Percentiles rank a stretch among this genome's conserved stretches.
Evolutionary conservation across 2,329 filamentous ascomycete genomes (phyloP).

Genomic region (Paecilomyces formosus): DNA sequence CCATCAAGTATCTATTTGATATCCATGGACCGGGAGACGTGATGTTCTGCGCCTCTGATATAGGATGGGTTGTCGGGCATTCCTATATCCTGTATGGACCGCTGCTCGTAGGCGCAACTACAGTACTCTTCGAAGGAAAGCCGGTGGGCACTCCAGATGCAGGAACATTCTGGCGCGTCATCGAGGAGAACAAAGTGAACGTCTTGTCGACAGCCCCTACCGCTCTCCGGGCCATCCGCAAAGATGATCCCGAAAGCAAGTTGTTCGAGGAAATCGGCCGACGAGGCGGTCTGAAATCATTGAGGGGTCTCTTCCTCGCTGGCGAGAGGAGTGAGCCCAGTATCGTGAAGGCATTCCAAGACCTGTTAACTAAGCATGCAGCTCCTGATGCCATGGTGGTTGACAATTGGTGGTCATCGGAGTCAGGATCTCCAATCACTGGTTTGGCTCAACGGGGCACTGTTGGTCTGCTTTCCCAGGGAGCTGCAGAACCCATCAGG

Average conservation of each 20-base stretch:
- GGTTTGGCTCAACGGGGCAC: conserved; percentile 58
- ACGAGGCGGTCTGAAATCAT: conserved; percentile 61
- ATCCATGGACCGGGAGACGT: conserved; percentile 80
- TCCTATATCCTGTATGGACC: conserved; percentile 87
- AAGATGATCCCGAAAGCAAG: conserved; percentile 71
- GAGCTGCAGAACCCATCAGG: conserved; percentile 43
- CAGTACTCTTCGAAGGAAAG: conserved; percentile 89
- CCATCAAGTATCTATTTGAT: conserved; percentile 74
- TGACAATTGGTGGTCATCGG: conserved; percentile 70
- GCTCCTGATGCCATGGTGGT: conserved; percentile 56
- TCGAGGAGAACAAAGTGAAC: conserved; percentile 80
- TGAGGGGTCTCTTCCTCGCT: conserved; percentile 74
- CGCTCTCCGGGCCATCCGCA: conserved; percentile 76
- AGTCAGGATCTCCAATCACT: conserved; percentile 62
- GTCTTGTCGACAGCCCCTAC: conserved; percentile 80
- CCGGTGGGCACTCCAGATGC: conserved; percentile 83
- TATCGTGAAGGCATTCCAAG: conserved; percentile 74
- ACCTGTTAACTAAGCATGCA: conserved; percentile 60
- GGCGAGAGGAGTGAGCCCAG: conserved; percentile 85
- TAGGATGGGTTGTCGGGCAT: conserved; percentile 86
- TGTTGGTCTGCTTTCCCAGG: conserved; percentile 42
- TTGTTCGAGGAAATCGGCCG: conserved; percentile 57
- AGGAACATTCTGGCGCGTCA: conserved; percentile 78
- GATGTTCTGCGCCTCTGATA: conserved; percentile 72
- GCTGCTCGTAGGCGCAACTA: conserved; percentile 75